Percentiles rank a stretch among this genome's conserved stretches.
Evolutionary conservation across 176 grass and related monocot genomes (phyloP).

Genomic region (Bolboschoenus planiculmis): DNA sequence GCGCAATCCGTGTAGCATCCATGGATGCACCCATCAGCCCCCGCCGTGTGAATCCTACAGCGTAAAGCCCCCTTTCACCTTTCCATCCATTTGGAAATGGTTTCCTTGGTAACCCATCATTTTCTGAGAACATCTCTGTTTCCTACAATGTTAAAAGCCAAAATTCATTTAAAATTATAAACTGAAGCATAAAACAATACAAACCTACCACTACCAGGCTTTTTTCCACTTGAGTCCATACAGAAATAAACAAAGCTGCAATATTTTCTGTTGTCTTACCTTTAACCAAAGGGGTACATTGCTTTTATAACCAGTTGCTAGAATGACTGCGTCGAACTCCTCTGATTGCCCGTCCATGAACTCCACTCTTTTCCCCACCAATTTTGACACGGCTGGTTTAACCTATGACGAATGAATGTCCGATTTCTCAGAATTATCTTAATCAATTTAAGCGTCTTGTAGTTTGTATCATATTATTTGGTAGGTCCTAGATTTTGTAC

Average conservation of each 20-base stretch:
- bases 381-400: conserved; percentile 33
- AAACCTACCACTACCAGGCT: no score
- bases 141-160: conserved; percentile 39
- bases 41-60: conserved; percentile 62
- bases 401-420: conserved; percentile 51
- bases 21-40: conserved; percentile 73
- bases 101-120: conserved; percentile 79
- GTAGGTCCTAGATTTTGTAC: conserved; percentile 29
- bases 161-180: background rate
- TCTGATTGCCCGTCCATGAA: conserved; percentile 45
- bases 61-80: conserved; percentile 65
- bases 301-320: conserved; percentile 92
- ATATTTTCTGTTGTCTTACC: conserved; percentile 29
- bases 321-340: conserved; percentile 56
- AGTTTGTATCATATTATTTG: background rate
- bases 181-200: background rate
- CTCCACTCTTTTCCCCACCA: conserved; percentile 44
- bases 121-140: conserved; percentile 66
- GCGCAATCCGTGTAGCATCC: conserved; percentile 59
- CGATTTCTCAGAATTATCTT: conserved; percentile 13
- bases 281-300: conserved; percentile 84
- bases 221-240: no score
- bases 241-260: background rate
- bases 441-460: background rate
- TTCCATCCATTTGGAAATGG: conserved; percentile 83